Evolutionary conservation across 805 yeast species (phyloP), one percentile per base, ranked within the genome.

Genomic region (Ogataea pignaliae): DNA sequence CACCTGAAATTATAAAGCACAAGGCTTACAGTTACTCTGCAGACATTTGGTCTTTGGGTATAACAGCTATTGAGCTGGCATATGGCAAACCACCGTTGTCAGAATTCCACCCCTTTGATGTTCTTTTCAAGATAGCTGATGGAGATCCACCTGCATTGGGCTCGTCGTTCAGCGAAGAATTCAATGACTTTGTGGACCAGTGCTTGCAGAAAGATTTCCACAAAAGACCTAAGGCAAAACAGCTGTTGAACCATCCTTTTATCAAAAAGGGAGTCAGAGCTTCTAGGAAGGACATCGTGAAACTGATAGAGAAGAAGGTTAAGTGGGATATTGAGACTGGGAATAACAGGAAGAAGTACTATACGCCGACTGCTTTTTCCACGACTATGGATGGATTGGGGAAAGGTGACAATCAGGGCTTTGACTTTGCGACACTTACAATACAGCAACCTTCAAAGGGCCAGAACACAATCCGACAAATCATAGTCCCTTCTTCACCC

Each of bases 1-100:
- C 83, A 1, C 83, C 83, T 0, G 83, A 78, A 44, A 77, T 78
- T 1, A 76, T 78, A 21, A 56, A 71, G 49, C 70, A 57, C 55
- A 75, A 78, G 51, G 78, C 75, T 48, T 77, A 81, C 52, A 78
- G 81, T n/a, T 82, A 76, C 42, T 74, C 78, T 41, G 90, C 91
- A 0, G 93, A 85, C 61, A 73, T 85, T 3, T 85, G 93, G 93
- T 81, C 88, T 9, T 65, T 85, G 46, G 93, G 91, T 1, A 84
- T 88, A 47, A 85, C 91, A 31, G 79, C 86, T 2, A 81, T 81
- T 44, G 95, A 85, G 57, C 63, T 85, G 48, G 82, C 84, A 11
- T 71, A 71, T 29, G 88, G 90, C 0, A 81, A 75, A 51, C 93
- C 95, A 1, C 93, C 95, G 10, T 59, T 81, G 16, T 62, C 78